Base-by-base conservation (phyloP, 352 stramenopile genomes). In the Phytophthora ohioensis region DNA sequence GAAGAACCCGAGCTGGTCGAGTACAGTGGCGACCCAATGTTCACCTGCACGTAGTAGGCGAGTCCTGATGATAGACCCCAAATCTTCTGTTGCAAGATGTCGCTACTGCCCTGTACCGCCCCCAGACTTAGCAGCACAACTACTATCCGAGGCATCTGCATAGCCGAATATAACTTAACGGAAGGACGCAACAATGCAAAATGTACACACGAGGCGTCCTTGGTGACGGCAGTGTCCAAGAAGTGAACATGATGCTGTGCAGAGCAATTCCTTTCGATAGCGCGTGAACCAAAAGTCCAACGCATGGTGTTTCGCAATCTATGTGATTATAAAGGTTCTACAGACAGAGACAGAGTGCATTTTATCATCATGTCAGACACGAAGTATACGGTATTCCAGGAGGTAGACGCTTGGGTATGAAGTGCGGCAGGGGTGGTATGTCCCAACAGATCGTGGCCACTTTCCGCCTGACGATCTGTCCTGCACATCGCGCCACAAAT, bases 41-140 rank as follows among this genome's bases (percentile, higher is more conserved):
- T 75, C 53, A 89, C 61, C 31, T 85, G 52, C 39, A 89, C 72
- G 67, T 87, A 88, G 57, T 90, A 90, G 1, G 82, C 82, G 38
- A 94, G 73, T 1, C 88, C 88, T 1, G 86, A 90, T 15, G 85
- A 76, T 15, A 95, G 71, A 0, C 88, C 86, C 59, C 80, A 92
- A 68, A 95, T 77, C 66, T 89, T 84, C 55, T 93, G 86, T 73
- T 91, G 83, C 42, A 91, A 61, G 52, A 92, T 62, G 32, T 43
- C 49, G 48, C 30, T 31, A 38, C 51, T 47, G 54, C 36, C 51
- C 45, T 51, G 58, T 47, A 32, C 36, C 11, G 48, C 49, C 15
- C 9, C 27, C 15, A 72, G 57, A 27, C 17, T 47, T 42, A 68
- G 64, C 34, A 59, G 9, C 41, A 36, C 21, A 11, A 21, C 45